These are phyloP conservation scores for Ophiocordyceps camponoti-floridani DNA, from an alignment of 2,329 filamentous ascomycete species.

Conservation along the genomic window DNA sequence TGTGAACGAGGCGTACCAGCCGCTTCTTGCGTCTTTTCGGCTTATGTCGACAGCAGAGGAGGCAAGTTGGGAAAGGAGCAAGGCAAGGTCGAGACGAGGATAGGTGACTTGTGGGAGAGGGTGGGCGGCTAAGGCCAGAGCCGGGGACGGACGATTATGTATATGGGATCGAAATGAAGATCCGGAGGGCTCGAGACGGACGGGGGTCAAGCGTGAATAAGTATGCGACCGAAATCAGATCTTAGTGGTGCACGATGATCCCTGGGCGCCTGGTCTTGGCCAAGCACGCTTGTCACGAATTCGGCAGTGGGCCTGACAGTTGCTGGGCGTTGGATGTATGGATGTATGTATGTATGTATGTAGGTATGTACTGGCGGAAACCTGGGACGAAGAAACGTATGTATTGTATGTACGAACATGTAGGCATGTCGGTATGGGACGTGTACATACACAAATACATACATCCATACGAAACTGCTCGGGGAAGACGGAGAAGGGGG, in stretches of 20 bases:
- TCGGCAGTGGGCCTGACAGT: slow-evolving; percentile 6
- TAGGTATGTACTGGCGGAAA: not conserved
- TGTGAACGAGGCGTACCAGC: not conserved
- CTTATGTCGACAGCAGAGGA: not conserved
- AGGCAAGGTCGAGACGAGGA: too few relatives aligned
- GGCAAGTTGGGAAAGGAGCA: not conserved
- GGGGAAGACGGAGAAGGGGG: slow-evolving; percentile 1
- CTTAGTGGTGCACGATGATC: slow-evolving; percentile 5
- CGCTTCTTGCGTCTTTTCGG: not conserved
- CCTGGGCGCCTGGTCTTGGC: slow-evolving; percentile 1
- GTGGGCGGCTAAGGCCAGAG: not conserved
- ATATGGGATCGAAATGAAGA: slow-evolving; percentile 1
- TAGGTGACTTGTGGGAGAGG: too few relatives aligned
- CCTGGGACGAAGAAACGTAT: slow-evolving; percentile 5
- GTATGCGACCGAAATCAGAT: slow-evolving; percentile 6
- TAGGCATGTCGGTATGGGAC: not conserved
- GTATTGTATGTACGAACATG: not conserved
- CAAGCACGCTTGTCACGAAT: slow-evolving; percentile 5
- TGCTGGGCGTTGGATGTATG: not conserved
- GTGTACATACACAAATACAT: not conserved
- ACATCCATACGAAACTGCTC: slow-evolving; percentile 1
- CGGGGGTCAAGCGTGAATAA: slow-evolving; percentile 5
- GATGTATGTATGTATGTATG: not conserved
- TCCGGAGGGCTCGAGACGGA: not conserved
- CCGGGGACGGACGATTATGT: slow-evolving; percentile 2